Conservation (phyloP, 1,139 yeast genomes). For the Taphrina betulina region DNA sequence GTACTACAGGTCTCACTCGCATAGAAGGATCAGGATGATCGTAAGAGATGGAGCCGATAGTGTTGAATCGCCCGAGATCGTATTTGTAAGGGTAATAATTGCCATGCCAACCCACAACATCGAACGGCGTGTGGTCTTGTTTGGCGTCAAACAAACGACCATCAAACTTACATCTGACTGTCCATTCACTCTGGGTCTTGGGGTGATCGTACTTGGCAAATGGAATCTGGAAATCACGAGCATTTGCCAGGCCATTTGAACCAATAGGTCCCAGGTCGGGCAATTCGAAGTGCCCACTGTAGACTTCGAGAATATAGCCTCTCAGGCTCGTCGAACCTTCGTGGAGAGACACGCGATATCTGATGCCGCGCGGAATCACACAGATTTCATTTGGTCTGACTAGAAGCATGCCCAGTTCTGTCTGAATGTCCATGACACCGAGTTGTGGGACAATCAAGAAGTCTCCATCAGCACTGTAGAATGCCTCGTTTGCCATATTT, state of each 20-base stretch:
- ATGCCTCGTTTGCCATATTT: conserved; percentile 41
- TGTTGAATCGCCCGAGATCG: conserved; percentile 39
- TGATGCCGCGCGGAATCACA: conserved; percentile 43
- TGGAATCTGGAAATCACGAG: conserved; percentile 42
- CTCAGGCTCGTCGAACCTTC: conserved; percentile 36
- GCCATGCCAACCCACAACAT: conserved; percentile 44
- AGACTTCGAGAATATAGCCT: too few species aligned
- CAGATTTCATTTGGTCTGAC: conserved; percentile 42
- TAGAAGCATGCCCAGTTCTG: conserved; percentile 42
- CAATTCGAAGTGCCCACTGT: too few species aligned
- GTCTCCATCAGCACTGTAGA: conserved; percentile 36
- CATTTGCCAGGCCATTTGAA: conserved; percentile 43
- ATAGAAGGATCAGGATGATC: conserved; percentile 37
- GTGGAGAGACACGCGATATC: conserved; percentile 39
- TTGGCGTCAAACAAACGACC: conserved; percentile 40
- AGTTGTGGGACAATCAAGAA: conserved; percentile 42
- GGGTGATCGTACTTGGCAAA: conserved; percentile 38
- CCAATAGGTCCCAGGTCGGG: too few species aligned
- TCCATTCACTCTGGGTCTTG: conserved; percentile 37
- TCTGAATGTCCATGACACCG: conserved; percentile 42
- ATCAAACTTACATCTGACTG: conserved; percentile 40
- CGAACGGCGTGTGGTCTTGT: conserved; percentile 42
- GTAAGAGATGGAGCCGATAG: conserved; percentile 36
- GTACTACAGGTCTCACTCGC: too few species aligned
- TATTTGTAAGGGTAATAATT: conserved; percentile 43